Conservation (phyloP, 1,139 yeast species). For the Hansenula lynferdii region DNA sequence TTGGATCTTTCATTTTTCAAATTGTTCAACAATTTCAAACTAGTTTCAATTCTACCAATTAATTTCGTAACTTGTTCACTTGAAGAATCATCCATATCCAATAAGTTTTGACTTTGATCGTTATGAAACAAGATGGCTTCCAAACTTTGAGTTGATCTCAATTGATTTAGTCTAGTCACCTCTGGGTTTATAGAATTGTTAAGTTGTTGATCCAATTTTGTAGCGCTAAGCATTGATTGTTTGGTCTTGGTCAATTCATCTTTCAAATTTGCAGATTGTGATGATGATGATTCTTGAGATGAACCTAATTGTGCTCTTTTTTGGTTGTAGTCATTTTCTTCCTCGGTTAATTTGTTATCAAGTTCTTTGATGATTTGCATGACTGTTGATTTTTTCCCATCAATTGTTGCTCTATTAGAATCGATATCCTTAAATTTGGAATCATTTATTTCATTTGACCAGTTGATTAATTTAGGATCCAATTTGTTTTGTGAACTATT, state of each 20-base stretch:
- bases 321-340: constrained; percentile 29
- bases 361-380: constrained; percentile 34
- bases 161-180: constrained; percentile 29
- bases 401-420: constrained; percentile 21
- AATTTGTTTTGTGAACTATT: constrained; percentile 25
- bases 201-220: constrained; percentile 59
- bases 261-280: constrained; percentile 29
- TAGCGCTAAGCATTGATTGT: constrained; percentile 64
- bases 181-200: constrained; percentile 35
- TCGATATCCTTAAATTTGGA: constrained; percentile 25
- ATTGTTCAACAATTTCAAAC: constrained; percentile 20
- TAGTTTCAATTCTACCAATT: constrained; percentile 20
- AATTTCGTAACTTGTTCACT: constrained; percentile 11
- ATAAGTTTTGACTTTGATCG: constrained; percentile 13
- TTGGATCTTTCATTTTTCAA: constrained; percentile 52
- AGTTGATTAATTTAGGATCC: constrained; percentile 16
- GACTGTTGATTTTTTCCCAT: constrained; percentile 36
- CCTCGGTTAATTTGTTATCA: constrained; percentile 34
- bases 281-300: constrained; percentile 31
- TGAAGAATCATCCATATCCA: constrained; percentile 15
- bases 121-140: constrained; percentile 20
- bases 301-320: constrained; percentile 30
- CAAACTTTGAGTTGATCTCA: constrained; percentile 29
- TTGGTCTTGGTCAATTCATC: constrained; percentile 56
- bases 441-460: constrained; percentile 22